Percentiles rank a stretch among this genome's conserved stretches.
Evolutionary conservation across 1,284 basidiomycete species (phyloP).

Genomic region (Xerocomus minutiporus): DNA sequence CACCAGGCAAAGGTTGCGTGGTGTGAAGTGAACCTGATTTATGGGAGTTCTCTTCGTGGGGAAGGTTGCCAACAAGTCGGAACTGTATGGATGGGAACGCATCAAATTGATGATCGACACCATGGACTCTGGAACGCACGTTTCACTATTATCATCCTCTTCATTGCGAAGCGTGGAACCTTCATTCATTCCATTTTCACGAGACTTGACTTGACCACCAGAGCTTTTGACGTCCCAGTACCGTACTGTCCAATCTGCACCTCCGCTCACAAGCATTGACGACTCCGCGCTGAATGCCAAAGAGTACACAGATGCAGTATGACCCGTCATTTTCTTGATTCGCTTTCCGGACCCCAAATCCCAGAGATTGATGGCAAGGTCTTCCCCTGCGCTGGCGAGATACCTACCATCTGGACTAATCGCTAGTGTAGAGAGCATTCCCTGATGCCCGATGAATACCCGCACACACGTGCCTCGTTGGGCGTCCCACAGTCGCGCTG

Average conservation of each 20-base stretch:
- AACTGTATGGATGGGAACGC: constrained; percentile 40
- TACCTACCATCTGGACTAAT: constrained; percentile 93
- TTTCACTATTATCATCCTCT: constrained; percentile 55
- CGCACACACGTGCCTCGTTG: constrained; percentile 91
- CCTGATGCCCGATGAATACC: constrained; percentile 94
- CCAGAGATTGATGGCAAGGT: constrained; percentile 93
- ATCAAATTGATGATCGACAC: not conserved
- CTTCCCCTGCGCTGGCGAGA: constrained; percentile 90
- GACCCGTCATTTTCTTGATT: constrained; percentile 97
- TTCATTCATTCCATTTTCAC: constrained; percentile 49
- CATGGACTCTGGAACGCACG: constrained; percentile 42
- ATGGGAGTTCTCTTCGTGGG: constrained; percentile 95
- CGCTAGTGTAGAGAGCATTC: constrained; percentile 81
- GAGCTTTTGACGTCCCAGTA: constrained; percentile 93
- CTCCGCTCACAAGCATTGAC: constrained; percentile 82
- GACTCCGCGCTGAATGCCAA: constrained; percentile 92
- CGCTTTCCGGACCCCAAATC: constrained; percentile 89
- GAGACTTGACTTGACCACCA: constrained; percentile 58
- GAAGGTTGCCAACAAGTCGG: constrained; percentile 88
- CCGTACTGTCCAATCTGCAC: constrained; percentile 90
- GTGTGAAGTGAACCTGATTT: constrained; percentile 88
- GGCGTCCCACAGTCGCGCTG: constrained; percentile 97
- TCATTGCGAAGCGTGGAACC: constrained; percentile 33
- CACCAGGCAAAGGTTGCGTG: constrained; percentile 89
- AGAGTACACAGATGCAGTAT: constrained; percentile 84